These are phyloP conservation scores for Dunaliella sp. DNA, from an alignment of 139 green algal genomes.

Conservation along the genomic window DNA sequence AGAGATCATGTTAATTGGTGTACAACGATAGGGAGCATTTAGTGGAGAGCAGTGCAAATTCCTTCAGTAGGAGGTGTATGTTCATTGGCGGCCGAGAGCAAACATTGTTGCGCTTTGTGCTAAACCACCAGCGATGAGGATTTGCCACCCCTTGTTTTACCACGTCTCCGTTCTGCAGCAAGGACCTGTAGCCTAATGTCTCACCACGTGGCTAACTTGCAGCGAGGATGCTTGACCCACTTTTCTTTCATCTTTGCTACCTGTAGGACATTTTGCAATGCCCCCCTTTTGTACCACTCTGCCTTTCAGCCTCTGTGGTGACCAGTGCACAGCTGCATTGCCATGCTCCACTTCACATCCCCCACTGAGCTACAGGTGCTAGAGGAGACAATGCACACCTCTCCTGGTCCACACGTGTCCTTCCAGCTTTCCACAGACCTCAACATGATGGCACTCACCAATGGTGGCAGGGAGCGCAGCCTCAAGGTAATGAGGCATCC, in stretches of 20 bases:
- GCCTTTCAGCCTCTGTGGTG: not conserved
- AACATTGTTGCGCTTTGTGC: not conserved
- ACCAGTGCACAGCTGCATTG: too few species aligned
- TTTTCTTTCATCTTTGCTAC: not conserved
- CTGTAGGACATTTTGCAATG: not conserved
- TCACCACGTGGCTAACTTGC: too few species aligned
- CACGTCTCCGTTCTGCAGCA: not conserved
- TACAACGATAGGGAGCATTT: too few species aligned
- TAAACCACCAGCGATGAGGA: not conserved
- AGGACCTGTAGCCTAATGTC: not conserved
- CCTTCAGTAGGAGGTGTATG: not conserved
- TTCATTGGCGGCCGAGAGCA: not conserved
- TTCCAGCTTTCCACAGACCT: not conserved
- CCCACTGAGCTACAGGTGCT: too few species aligned
- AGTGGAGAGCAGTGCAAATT: too few species aligned
- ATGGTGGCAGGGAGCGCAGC: not conserved
- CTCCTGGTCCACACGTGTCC: not conserved
- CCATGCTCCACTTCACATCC: too few species aligned
- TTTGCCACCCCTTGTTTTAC: not conserved
- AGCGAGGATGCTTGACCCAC: too few species aligned
- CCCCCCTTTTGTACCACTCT: not conserved
- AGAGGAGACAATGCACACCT: not conserved
- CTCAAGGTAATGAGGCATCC: too few species aligned
- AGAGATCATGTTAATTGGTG: not conserved
- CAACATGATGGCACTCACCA: not conserved